Conservation (phyloP, 768 basidiomycete genomes). For the Tylopilus sp. region DNA sequence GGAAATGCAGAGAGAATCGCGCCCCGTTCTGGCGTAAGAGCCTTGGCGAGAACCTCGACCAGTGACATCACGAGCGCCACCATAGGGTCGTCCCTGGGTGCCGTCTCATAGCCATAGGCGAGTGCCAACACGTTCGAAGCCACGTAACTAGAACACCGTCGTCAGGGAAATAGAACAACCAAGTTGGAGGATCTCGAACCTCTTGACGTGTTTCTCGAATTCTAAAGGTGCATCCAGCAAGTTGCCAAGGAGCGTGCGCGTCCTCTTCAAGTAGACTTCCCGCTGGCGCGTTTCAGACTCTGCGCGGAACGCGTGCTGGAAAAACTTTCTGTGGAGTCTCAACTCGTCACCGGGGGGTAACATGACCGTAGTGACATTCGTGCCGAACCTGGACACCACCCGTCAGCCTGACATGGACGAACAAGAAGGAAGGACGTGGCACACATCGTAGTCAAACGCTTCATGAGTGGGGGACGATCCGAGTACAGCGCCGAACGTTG, state of each 20-base stretch:
- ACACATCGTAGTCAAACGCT: constrained; percentile 14
- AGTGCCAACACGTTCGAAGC: constrained; percentile 26
- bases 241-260: constrained; percentile 18
- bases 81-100: constrained; percentile 19
- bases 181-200: neutral
- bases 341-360: constrained; percentile 30
- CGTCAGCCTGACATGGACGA: neutral
- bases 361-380: constrained; percentile 26
- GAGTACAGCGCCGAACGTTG: constrained; percentile 29
- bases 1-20: constrained; percentile 23
- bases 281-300: constrained; percentile 20
- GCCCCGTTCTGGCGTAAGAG: constrained; percentile 17
- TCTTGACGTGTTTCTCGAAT: constrained; percentile 25
- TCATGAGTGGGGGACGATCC: constrained; percentile 21
- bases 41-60: constrained; percentile 18
- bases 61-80: constrained; percentile 16
- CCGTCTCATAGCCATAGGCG: constrained; percentile 24
- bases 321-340: constrained; percentile 30
- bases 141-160: constrained; percentile 11
- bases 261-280: constrained; percentile 21
- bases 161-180: neutral
- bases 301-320: constrained; percentile 26
- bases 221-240: constrained; percentile 21
- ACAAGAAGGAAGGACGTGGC: neutral
- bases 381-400: constrained; percentile 20